Evolutionary conservation across 1,284 basidiomycete species (phyloP).

Genomic region (Gomphus bonarii): DNA sequence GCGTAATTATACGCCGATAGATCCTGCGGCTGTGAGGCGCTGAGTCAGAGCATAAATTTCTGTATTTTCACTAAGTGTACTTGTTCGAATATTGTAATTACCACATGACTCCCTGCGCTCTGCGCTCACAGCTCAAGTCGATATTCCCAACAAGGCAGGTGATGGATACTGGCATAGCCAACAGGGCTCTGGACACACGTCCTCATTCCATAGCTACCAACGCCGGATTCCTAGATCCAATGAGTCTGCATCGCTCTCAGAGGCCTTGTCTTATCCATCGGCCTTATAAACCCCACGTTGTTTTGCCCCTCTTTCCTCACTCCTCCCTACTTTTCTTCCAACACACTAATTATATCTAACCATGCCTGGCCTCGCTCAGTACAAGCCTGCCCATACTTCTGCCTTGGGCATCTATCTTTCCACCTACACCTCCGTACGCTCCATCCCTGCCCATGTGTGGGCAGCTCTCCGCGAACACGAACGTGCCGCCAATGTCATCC

Average conservation of each 20-base stretch:
- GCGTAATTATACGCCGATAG: background rate
- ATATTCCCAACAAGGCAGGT: background rate
- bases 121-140: background rate
- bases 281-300: background rate
- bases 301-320: background rate
- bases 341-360: background rate
- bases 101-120: background rate
- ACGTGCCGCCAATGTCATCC: constrained; percentile 41
- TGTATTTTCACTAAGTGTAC: background rate
- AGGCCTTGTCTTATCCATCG: background rate
- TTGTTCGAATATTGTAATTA: background rate
- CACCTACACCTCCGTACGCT: constrained; percentile 18
- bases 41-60: background rate
- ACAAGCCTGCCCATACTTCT: constrained; percentile 4
- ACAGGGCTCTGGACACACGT: background rate
- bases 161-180: background rate
- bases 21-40: background rate
- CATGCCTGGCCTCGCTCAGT: constrained; percentile 9
- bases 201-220: constrained; percentile 2
- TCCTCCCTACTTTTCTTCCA: background rate
- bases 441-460: constrained; percentile 29
- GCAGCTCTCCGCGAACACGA: constrained; percentile 28
- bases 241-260: background rate
- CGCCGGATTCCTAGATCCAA: background rate
- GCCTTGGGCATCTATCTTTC: constrained; percentile 20